Percentiles rank a stretch among this genome's conserved stretches.
Evolutionary conservation across 345 rosid species (phyloP).

Genomic region (Citrus medica): DNA sequence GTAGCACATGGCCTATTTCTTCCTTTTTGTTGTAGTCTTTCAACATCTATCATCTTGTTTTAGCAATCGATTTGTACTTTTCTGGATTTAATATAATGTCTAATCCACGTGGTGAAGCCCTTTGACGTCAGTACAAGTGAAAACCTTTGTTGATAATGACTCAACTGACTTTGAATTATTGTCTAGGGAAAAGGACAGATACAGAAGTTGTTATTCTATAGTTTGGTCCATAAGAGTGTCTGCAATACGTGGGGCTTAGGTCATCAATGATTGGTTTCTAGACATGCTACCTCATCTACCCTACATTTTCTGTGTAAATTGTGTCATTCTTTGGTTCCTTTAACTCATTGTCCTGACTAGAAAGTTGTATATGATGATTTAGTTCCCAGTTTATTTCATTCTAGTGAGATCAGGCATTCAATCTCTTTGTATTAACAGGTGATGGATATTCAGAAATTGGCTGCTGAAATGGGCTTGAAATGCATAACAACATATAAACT

Average conservation of each 20-base stretch:
- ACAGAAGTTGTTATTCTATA: not conserved
- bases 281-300: not conserved
- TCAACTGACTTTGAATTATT: not conserved
- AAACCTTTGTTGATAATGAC: not conserved
- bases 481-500: conserved; percentile 78
- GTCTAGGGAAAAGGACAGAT: not conserved
- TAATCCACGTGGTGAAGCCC: not conserved
- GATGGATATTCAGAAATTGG: conserved; percentile 69
- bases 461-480: conserved; percentile 81
- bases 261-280: not conserved
- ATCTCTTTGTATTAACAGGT: conserved; percentile 39
- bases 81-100: not conserved
- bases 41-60: not conserved
- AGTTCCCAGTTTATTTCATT: not conserved
- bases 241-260: not conserved
- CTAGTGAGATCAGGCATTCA: not conserved
- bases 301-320: not conserved
- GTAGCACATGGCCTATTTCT: not conserved
- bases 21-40: not conserved
- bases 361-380: not conserved
- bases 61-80: not conserved
- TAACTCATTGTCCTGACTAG: not conserved
- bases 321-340: not conserved
- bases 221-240: not conserved
- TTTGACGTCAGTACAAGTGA: not conserved